phyloP scores from a whole-genome alignment of 768 basidiomycete species.

The Boletus vermiculosoides region DNA sequence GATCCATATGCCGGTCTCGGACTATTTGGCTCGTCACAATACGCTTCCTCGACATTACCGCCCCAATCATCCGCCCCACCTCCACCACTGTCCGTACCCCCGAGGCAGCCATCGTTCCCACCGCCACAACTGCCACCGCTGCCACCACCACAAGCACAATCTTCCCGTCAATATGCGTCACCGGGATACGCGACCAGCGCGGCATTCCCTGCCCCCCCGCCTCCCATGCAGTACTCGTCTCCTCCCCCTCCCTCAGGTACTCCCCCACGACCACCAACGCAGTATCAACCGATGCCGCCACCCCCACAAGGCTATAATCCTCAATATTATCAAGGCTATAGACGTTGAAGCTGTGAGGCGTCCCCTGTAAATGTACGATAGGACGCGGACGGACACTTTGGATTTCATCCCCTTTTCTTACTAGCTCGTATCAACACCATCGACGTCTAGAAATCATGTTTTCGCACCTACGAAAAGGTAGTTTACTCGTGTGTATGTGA shows the following conservation, averaged over 20 bases:
- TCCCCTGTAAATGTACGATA: not conserved
- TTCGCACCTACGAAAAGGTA: not conserved
- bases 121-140: conserved; percentile 23
- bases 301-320: conserved; percentile 31
- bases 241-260: conserved; percentile 13
- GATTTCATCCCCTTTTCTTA: not conserved
- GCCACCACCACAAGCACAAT: conserved; percentile 16
- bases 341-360: conserved; percentile 17
- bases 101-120: conserved; percentile 28
- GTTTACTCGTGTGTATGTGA: not conserved
- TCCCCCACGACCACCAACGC: conserved; percentile 19
- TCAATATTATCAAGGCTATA: conserved; percentile 33
- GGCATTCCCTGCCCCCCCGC: conserved; percentile 29
- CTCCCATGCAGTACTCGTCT: conserved; percentile 27
- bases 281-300: conserved; percentile 30
- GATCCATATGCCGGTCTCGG: conserved; percentile 40
- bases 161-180: conserved; percentile 19
- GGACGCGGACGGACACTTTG: not conserved
- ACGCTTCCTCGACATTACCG: not conserved
- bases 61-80: conserved; percentile 17
- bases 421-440: not conserved
- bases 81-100: conserved; percentile 17
- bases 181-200: conserved; percentile 15
- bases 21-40: conserved; percentile 25
- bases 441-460: not conserved